Evolutionary conservation across 2,329 filamentous ascomycete genomes (phyloP).

Genomic region (Celoporthe dispersa): DNA sequence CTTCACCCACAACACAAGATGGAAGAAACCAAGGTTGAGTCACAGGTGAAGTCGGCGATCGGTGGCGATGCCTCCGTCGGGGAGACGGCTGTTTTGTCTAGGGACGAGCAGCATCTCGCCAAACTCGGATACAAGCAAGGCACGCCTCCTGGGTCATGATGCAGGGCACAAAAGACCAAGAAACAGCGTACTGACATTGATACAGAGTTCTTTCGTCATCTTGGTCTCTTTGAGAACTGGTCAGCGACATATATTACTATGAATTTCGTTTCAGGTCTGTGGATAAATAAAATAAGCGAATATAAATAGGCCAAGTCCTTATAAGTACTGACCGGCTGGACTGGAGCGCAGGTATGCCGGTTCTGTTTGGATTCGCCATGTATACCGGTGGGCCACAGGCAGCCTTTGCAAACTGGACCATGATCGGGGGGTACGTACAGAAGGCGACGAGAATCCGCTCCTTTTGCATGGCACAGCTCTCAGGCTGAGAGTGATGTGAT

Average conservation of each 20-base stretch:
- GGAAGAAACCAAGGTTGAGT: constrained; percentile 11
- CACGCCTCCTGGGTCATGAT: background rate
- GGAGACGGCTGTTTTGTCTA: constrained; percentile 27
- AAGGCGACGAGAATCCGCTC: background rate
- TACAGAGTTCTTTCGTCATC: constrained; percentile 39
- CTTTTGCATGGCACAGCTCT: background rate
- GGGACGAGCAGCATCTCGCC: constrained; percentile 41
- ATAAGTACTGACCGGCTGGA: background rate
- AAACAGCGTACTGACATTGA: background rate
- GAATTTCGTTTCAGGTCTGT: constrained; percentile 40
- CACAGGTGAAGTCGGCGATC: constrained; percentile 9
- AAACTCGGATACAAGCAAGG: constrained; percentile 41
- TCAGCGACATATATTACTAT: constrained; percentile 43
- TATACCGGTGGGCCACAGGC: constrained; percentile 44
- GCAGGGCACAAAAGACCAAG: too few relatives aligned
- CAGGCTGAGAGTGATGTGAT: background rate
- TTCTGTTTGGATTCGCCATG: constrained; percentile 45
- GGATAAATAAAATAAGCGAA: too few relatives aligned
- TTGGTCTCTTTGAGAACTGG: constrained; percentile 45
- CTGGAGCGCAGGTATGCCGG: constrained; percentile 40
- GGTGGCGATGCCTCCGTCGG: constrained; percentile 24
- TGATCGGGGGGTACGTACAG: constrained; percentile 39
- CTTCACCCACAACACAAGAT: background rate
- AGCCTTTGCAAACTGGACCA: constrained; percentile 45
- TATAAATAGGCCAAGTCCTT: too few relatives aligned